Conservation (phyloP, 192 early-diverging fungal species). For the Chytriomyces sp. region DNA sequence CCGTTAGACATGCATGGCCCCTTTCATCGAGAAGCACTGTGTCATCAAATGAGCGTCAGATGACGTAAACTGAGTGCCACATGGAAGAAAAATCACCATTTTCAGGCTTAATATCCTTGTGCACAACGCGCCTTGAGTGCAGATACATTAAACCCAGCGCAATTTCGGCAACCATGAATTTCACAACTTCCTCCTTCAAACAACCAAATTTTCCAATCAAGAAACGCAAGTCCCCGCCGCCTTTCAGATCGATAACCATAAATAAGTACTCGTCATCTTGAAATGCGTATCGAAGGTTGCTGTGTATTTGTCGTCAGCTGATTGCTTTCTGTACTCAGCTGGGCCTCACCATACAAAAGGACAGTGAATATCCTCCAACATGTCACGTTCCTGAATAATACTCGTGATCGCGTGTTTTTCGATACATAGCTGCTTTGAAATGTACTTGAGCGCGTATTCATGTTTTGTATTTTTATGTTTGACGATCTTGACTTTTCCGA, state of each 20-base stretch:
- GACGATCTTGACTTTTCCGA: slow-evolving; percentile 93
- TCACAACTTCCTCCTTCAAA: slow-evolving; percentile 49
- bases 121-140: slow-evolving; percentile 54
- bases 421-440: slow-evolving; percentile 90
- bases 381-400: slow-evolving; percentile 85
- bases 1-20: slow-evolving; percentile 90
- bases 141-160: slow-evolving; percentile 52
- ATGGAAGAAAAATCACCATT: slow-evolving; percentile 42
- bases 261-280: slow-evolving; percentile 70
- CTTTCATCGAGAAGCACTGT: slow-evolving; percentile 72
- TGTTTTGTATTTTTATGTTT: slow-evolving; percentile 78
- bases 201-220: slow-evolving; percentile 45
- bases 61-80: background rate
- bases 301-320: slow-evolving; percentile 56
- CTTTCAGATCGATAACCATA: slow-evolving; percentile 66
- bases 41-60: background rate
- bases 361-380: slow-evolving; percentile 86
- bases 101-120: slow-evolving; percentile 54
- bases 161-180: slow-evolving; percentile 53
- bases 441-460: slow-evolving; percentile 93
- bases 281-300: slow-evolving; percentile 67
- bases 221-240: slow-evolving; percentile 64
- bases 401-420: slow-evolving; percentile 78
- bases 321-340: background rate
- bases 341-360: slow-evolving; percentile 68